A percentile compares a stretch with the other conserved stretches of the same genome.
Evolutionary conservation across 805 yeast species (phyloP).

Genomic region (Hyphopichia homilentoma): DNA sequence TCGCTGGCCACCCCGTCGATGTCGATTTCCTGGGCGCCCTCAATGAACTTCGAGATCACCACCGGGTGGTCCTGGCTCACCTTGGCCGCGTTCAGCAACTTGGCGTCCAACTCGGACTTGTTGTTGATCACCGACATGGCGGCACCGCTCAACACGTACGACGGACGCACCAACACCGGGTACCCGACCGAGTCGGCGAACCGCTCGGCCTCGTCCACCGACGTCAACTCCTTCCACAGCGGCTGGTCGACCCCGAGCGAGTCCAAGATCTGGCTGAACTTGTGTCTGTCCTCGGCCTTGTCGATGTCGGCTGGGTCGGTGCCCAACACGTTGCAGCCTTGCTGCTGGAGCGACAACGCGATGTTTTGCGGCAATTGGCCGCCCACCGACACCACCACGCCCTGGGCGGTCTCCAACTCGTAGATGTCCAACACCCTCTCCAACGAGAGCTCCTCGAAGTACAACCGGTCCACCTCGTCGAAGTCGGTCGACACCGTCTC

Average conservation of each 20-base stretch:
- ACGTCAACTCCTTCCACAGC: constrained; percentile 92
- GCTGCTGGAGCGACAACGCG: constrained; percentile 75
- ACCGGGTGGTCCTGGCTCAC: constrained; percentile 97
- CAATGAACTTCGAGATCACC: constrained; percentile 92
- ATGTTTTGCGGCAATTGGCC: constrained; percentile 98
- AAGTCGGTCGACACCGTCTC: constrained; percentile 98
- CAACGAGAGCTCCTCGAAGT: constrained; percentile 90
- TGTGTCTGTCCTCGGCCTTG: constrained; percentile 97
- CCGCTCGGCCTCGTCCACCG: constrained; percentile 75
- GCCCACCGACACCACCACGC: constrained; percentile 95
- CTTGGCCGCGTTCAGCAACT: constrained; percentile 82
- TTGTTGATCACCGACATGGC: constrained; percentile 93
- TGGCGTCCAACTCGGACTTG: constrained; percentile 73
- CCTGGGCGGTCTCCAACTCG: constrained; percentile 84
- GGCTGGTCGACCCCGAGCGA: constrained; percentile 95
- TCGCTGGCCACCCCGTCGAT: constrained; percentile 93
- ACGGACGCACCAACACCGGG: constrained; percentile 97
- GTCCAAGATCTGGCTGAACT: constrained; percentile 91
- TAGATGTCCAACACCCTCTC: constrained; percentile 98
- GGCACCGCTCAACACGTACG: constrained; percentile 96
- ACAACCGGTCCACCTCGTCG: constrained; percentile 96
- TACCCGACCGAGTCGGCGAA: constrained; percentile 86
- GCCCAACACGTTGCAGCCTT: constrained; percentile 88
- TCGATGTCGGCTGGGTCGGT: constrained; percentile 94
- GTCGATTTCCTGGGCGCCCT: constrained; percentile 95